Evolutionary conservation across 179 eudicot genomes (phyloP), one percentile per base, ranked within the genome.

Genomic region (Beta lomatogona): DNA sequence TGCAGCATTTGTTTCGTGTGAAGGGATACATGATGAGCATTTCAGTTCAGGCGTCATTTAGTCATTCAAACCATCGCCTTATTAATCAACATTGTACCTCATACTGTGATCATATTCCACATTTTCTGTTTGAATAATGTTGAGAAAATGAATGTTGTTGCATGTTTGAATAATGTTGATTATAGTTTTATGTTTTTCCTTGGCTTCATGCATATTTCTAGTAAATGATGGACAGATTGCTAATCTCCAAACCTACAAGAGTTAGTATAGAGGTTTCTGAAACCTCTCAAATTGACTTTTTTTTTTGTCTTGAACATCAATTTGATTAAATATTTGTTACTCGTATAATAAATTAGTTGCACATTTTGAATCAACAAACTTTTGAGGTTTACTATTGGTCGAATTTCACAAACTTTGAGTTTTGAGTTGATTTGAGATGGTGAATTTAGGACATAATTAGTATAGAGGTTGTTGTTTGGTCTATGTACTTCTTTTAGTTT

Each of bases 171-270:
- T n/a, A 25, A 25, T 25, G 28, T 63, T n/a, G 3, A 6, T 22
- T n/a, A 6, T 7, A 8, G 4, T 63, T 63, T 63, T 22, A 13
- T 65, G 16, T 4, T 25, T 2, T 46, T 8, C 15, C 3, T 14
- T 0, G 7, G 0, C 50, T 55, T 13, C 11, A 46, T 15, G 31
- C 6, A 18, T 75, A 12, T 7, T 14, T 63, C 25, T 88, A 96
- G 98, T 96, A 66, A 82, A 92, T 74, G 98, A 94, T 77, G 99
- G 98, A 10, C 88, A 98, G 73, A 69, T 91, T 10, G 76, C 88
- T 44, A 81, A 60, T 78, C 83, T 94, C 13, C 97, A 97, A 48
- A 76, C 82, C 77, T 96, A 94, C 82, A 91, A 81, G 83, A 93
- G 6, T 71, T 71, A 25, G 28, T 25, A 25, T 25, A 25, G 28